A percentile compares a stretch with the other conserved stretches of the same genome.
Conservation (phyloP, 2,329 filamentous ascomycete species). For the Aspergillus proliferans region DNA sequence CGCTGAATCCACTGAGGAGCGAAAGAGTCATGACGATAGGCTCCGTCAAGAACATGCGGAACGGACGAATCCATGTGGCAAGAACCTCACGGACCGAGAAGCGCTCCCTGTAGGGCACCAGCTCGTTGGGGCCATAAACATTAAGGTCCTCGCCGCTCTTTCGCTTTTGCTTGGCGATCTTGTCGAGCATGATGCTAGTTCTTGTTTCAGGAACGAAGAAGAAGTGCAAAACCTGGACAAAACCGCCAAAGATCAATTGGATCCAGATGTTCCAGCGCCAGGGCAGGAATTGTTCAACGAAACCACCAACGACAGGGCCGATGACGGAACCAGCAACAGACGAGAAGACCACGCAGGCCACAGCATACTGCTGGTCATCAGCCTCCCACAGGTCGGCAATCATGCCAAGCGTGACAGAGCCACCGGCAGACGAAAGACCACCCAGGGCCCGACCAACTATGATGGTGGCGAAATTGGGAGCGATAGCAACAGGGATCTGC, state of each 20-base stretch:
- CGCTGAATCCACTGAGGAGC: conserved; percentile 57
- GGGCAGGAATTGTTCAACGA: conserved; percentile 58
- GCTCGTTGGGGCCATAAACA: conserved; percentile 66
- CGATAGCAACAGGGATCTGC: conserved; percentile 65
- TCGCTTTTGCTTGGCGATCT: conserved; percentile 68
- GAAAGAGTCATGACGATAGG: conserved; percentile 59
- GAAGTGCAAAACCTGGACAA: conserved; percentile 62
- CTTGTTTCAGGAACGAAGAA: conserved; percentile 71
- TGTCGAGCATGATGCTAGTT: conserved; percentile 69
- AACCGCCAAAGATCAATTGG: conserved; percentile 69
- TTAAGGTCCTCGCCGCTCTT: conserved; percentile 53
- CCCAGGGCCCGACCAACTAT: conserved; percentile 65
- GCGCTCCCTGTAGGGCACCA: conserved; percentile 54
- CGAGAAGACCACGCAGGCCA: conserved; percentile 70
- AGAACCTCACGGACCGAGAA: conserved; percentile 55
- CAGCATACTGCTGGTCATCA: conserved; percentile 66
- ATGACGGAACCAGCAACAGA: conserved; percentile 72
- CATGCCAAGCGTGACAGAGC: conserved; percentile 69
- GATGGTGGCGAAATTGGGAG: conserved; percentile 65
- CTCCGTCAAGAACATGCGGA: conserved; percentile 59
- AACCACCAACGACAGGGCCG: conserved; percentile 72
- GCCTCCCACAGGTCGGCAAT: conserved; percentile 68
- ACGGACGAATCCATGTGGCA: conserved; percentile 54
- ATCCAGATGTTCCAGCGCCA: conserved; percentile 84
- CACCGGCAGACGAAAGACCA: conserved; percentile 64